These are phyloP conservation scores for Camillea tinctor DNA, from an alignment of 2,329 filamentous ascomycete species.

Conservation along the genomic window DNA sequence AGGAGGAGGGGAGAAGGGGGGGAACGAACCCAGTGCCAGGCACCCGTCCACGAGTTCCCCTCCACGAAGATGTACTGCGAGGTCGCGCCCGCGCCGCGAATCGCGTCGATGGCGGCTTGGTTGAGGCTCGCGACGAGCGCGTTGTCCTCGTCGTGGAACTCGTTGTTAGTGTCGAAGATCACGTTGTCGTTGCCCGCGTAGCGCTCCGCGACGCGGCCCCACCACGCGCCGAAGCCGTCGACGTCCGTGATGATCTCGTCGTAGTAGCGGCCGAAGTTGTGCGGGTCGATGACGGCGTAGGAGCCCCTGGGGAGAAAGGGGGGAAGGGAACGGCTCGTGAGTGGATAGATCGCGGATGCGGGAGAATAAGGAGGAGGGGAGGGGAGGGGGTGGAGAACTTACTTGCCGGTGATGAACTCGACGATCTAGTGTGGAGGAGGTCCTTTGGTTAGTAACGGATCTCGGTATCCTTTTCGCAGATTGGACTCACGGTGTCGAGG, in stretches of 20 bases:
- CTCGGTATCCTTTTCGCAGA: background rate
- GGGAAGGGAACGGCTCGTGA: background rate
- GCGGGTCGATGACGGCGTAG: slow-evolving; percentile 57
- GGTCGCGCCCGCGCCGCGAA: slow-evolving; percentile 58
- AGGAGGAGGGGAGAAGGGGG: background rate
- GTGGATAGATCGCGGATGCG: background rate
- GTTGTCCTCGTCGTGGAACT: slow-evolving; percentile 64
- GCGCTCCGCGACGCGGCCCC: slow-evolving; percentile 52
- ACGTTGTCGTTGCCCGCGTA: slow-evolving; percentile 55
- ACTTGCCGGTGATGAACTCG: slow-evolving; percentile 24
- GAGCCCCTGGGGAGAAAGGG: slow-evolving; percentile 38
- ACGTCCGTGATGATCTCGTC: slow-evolving; percentile 51
- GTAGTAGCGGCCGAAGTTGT: slow-evolving; percentile 61
- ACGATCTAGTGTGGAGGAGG: slow-evolving; percentile 19
- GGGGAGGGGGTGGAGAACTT: slow-evolving; percentile 4
- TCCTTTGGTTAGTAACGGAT: slow-evolving; percentile 3
- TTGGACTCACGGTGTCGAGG: slow-evolving; percentile 24
- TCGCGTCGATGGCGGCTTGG: slow-evolving; percentile 62
- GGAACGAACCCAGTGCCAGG: slow-evolving; percentile 40
- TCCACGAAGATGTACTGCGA: slow-evolving; percentile 56
- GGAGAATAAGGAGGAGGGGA: background rate
- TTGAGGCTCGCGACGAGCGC: slow-evolving; percentile 58
- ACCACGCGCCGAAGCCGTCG: slow-evolving; percentile 55
- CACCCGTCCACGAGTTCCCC: slow-evolving; percentile 54
- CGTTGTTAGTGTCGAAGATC: slow-evolving; percentile 67